Evolutionary conservation across 2,329 filamentous ascomycete genomes (phyloP).

Genomic region (Epicoccum sorghinum): DNA sequence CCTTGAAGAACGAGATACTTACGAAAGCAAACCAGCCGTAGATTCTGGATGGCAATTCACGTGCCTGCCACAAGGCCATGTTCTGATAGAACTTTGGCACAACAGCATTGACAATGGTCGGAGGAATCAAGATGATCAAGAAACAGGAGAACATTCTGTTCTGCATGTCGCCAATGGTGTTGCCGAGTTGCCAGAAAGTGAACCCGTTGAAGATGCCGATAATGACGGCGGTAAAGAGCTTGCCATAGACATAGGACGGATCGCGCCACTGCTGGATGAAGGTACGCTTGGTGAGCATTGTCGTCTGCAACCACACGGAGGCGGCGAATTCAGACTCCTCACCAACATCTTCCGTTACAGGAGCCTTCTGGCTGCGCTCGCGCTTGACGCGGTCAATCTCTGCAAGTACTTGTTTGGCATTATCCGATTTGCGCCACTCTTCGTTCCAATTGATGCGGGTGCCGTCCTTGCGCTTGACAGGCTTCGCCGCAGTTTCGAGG

Average conservation of each 20-base stretch:
- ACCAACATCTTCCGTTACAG: constrained; percentile 16
- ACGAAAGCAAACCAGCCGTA: constrained; percentile 78
- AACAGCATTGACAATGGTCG: constrained; percentile 73
- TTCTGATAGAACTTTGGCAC: constrained; percentile 81
- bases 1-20: not conserved
- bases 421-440: constrained; percentile 71
- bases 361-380: constrained; percentile 59
- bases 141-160: constrained; percentile 78
- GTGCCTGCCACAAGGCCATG: constrained; percentile 72
- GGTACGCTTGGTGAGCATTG: constrained; percentile 70
- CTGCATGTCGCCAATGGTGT: constrained; percentile 72
- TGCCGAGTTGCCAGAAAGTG: constrained; percentile 74
- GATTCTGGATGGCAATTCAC: constrained; percentile 75
- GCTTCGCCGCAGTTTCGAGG: constrained; percentile 68
- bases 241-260: constrained; percentile 77
- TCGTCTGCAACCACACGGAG: constrained; percentile 66
- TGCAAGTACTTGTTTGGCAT: constrained; percentile 63
- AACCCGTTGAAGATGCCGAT: constrained; percentile 81
- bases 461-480: constrained; percentile 59
- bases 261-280: constrained; percentile 79
- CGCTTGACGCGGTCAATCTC: constrained; percentile 71
- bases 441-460: constrained; percentile 73
- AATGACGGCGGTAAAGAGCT: constrained; percentile 73
- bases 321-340: constrained; percentile 68
- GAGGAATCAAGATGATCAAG: constrained; percentile 64